A percentile compares a stretch with the other conserved stretches of the same genome.
These are phyloP conservation scores for Lentinus brumalis DNA, from an alignment of 768 basidiomycete genomes.

Conservation along the genomic window DNA sequence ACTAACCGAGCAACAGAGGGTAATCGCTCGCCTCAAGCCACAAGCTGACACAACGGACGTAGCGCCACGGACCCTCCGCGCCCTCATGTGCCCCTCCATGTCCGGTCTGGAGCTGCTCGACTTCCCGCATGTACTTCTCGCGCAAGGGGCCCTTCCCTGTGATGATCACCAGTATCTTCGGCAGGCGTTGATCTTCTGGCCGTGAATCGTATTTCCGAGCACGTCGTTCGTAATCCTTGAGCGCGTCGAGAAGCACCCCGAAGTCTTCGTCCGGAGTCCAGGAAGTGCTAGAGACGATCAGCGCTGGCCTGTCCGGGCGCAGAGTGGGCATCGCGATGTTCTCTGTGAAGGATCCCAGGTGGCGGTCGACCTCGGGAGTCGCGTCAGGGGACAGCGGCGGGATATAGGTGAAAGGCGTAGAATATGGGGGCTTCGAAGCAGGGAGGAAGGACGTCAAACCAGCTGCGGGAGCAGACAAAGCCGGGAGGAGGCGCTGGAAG, in stretches of 20 bases:
- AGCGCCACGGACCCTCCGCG: slow-evolving; percentile 54
- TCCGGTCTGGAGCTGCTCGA: slow-evolving; percentile 56
- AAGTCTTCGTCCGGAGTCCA: slow-evolving; percentile 99
- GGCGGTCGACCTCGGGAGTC: neutral
- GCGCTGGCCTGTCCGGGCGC: slow-evolving; percentile 75
- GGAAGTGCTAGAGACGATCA: slow-evolving; percentile 89
- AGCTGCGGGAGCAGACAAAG: slow-evolving; percentile 51
- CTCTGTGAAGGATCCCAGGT: slow-evolving; percentile 13
- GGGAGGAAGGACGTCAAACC: slow-evolving; percentile 54
- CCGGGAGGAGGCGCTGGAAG: slow-evolving; percentile 52
- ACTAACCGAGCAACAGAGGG: slow-evolving; percentile 75
- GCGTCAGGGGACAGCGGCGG: slow-evolving; percentile 20
- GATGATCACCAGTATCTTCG: slow-evolving; percentile 79
- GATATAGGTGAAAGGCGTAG: slow-evolving; percentile 63
- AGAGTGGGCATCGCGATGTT: slow-evolving; percentile 44
- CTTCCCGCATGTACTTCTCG: slow-evolving; percentile 70
- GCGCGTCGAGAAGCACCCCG: slow-evolving; percentile 73
- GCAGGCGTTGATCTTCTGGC: slow-evolving; percentile 40
- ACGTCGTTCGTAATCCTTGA: slow-evolving; percentile 67
- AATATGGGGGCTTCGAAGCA: slow-evolving; percentile 51
- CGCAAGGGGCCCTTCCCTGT: slow-evolving; percentile 89
- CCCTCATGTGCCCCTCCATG: slow-evolving; percentile 23
- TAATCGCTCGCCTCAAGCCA: slow-evolving; percentile 94
- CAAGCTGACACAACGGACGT: slow-evolving; percentile 75
- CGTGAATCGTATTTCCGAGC: slow-evolving; percentile 39